Evolutionary conservation across 2,329 filamentous ascomycete genomes (phyloP).

Genomic region (Trematosphaeria pertusa): DNA sequence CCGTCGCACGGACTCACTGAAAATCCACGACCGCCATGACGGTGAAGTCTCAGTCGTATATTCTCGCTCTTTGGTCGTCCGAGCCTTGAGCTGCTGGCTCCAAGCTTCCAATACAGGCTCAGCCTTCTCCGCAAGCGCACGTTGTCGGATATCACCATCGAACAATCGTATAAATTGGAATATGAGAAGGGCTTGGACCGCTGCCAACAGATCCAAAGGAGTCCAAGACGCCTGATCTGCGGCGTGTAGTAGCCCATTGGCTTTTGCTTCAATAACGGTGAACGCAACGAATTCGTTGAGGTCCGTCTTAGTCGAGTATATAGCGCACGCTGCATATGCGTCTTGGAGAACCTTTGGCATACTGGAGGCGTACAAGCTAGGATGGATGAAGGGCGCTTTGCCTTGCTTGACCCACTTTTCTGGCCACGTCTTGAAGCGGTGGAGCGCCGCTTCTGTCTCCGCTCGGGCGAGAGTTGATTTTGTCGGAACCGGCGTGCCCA

Average conservation of each 20-base stretch:
- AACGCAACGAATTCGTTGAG: slow-evolving; percentile 19
- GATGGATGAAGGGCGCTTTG: slow-evolving; percentile 24
- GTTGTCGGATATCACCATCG: slow-evolving; percentile 32
- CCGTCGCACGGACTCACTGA: slow-evolving; percentile 40
- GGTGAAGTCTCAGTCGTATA: slow-evolving; percentile 21
- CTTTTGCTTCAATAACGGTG: slow-evolving; percentile 14
- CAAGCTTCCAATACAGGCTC: slow-evolving; percentile 28
- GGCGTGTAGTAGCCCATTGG: slow-evolving; percentile 15
- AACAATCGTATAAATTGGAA: slow-evolving; percentile 39
- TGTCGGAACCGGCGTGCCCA: not conserved
- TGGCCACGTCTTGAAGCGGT: slow-evolving; percentile 24
- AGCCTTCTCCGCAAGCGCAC: slow-evolving; percentile 28
- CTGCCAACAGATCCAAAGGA: slow-evolving; percentile 14
- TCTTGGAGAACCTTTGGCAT: slow-evolving; percentile 21
- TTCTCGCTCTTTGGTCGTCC: slow-evolving; percentile 12
- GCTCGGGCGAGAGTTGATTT: slow-evolving; percentile 10
- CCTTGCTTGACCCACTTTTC: slow-evolving; percentile 20
- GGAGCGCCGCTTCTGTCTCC: slow-evolving; percentile 23
- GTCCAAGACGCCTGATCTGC: slow-evolving; percentile 8
- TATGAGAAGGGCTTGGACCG: slow-evolving; percentile 32
- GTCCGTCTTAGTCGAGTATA: slow-evolving; percentile 16
- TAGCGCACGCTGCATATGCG: slow-evolving; percentile 20
- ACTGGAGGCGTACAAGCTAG: slow-evolving; percentile 7
- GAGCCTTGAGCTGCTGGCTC: slow-evolving; percentile 22
- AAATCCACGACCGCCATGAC: slow-evolving; percentile 38